phyloP scores from a whole-genome alignment of 2,329 filamentous ascomycete genomes.

The Penicillium sp. region DNA sequence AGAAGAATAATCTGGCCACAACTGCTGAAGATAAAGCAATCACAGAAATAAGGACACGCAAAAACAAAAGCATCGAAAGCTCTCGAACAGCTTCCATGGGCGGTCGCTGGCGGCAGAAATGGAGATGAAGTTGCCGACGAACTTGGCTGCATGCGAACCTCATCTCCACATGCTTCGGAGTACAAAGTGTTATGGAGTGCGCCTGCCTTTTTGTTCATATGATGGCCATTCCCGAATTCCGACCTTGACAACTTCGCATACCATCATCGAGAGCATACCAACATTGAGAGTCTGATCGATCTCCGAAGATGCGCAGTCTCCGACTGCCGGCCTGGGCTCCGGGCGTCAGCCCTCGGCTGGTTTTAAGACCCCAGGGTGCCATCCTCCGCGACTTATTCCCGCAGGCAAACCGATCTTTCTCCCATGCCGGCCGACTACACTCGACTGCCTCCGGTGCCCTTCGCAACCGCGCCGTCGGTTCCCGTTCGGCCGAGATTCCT shows the following conservation, averaged over 20 bases:
- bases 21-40: neutral
- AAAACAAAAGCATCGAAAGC: slow-evolving; percentile 26
- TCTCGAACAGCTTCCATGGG: slow-evolving; percentile 34
- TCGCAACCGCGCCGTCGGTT: slow-evolving; percentile 15
- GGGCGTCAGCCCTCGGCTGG: slow-evolving; percentile 27
- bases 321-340: slow-evolving; percentile 37
- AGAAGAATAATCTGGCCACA: neutral
- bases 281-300: slow-evolving; percentile 15
- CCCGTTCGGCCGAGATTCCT: slow-evolving; percentile 16
- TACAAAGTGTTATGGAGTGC: slow-evolving; percentile 9
- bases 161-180: slow-evolving; percentile 16
- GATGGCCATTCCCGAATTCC: slow-evolving; percentile 28
- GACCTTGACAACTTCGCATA: slow-evolving; percentile 26
- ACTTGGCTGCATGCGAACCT: slow-evolving; percentile 6
- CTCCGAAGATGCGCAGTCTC: slow-evolving; percentile 41
- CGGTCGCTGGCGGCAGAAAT: slow-evolving; percentile 28
- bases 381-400: slow-evolving; percentile 19
- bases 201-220: slow-evolving; percentile 19
- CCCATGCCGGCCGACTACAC: slow-evolving; percentile 17
- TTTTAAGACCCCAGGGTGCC: slow-evolving; percentile 18
- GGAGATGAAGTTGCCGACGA: slow-evolving; percentile 14
- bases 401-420: slow-evolving; percentile 1
- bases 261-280: slow-evolving; percentile 19
- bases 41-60: neutral
- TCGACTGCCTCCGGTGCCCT: slow-evolving; percentile 23